Evolutionary conservation across 164 flowering plant species (phyloP).

Genomic region (Warburgia ugandensis): DNA sequence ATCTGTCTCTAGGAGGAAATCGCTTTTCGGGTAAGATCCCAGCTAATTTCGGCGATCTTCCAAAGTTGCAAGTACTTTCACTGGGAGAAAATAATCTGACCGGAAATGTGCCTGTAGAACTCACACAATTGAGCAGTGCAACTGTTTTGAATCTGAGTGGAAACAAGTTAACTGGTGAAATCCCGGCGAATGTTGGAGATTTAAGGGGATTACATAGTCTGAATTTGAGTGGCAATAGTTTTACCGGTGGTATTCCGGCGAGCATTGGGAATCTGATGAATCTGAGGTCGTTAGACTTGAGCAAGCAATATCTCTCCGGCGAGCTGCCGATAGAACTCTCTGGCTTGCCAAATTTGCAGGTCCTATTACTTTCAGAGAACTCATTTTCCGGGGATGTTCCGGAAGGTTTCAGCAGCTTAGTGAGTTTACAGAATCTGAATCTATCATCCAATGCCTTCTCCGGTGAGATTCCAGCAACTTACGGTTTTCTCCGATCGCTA

Average conservation of each 20-base stretch:
- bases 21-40: constrained; percentile 49
- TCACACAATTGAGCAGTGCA: constrained; percentile 39
- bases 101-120: constrained; percentile 42
- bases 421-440: constrained; percentile 39
- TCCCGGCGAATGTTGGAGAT: constrained; percentile 33
- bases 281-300: constrained; percentile 52
- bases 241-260: constrained; percentile 51
- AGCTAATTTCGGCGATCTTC: constrained; percentile 25
- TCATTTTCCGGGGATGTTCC: constrained; percentile 47
- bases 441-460: constrained; percentile 44
- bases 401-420: constrained; percentile 68
- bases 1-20: constrained; percentile 46
- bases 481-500: constrained; percentile 43
- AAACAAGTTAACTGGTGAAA: constrained; percentile 41
- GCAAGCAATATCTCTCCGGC: constrained; percentile 51
- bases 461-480: constrained; percentile 49
- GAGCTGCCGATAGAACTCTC: constrained; percentile 55
- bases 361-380: constrained; percentile 51
- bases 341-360: constrained; percentile 58
- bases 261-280: constrained; percentile 43
- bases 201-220: constrained; percentile 30
- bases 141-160: constrained; percentile 40
- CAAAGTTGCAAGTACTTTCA: constrained; percentile 33
- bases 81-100: constrained; percentile 42
- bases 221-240: constrained; percentile 51